Base-by-base conservation (phyloP, 2,329 filamentous ascomycete species). In the Talaromyces sp. region DNA sequence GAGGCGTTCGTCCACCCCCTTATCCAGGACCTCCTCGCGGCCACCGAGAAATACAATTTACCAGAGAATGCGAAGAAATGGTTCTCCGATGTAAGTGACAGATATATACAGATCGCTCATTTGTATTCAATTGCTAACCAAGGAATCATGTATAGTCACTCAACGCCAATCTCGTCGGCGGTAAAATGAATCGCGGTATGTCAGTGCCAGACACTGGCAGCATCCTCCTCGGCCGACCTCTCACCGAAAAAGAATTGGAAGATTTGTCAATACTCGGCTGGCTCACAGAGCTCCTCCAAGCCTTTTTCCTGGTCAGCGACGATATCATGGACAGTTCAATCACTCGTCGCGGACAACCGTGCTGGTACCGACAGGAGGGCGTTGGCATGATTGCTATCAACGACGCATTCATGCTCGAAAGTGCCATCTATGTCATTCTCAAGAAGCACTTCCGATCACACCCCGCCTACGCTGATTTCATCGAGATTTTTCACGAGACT, bases 131-230 rank as follows among this genome's bases (percentile, higher is more conserved):
- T 24, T 56, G 11, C 52, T 56, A 24, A 56, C 10, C n/a, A 22
- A 13, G 10, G 5, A 22, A 22, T 31, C 22, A 13, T 19, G 35
- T 24, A 57, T 70, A 97, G 92, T 90, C 86, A 67, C 85, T 98
- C 73, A 86, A 93, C 76, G 85, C 87, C 82, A 99, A 99, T 82
- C 88, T 92, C 7, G 83, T 95, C 62, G 95, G 95, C 72, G 95
- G 95, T 76, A 99, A 99, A 85, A 97, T 93, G 84, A 99, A 99
- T 83, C 92, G 95, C 75, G 95, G 95, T 82, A 96, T 99, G 87
- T 98, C 93, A 57, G 94, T 98, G 67, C 90, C 95, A 70, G 95
- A 99, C 82, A 95, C 93, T 56, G 88, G 89, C 69, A 90, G 92
- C 69, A 83, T 95, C 73, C 88, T 98, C 68, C 86, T 93, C 74